Percentiles rank a stretch among this genome's conserved stretches.
phyloP scores from a whole-genome alignment of 139 green algal genomes.

The Tetradesmus lagerheimii region DNA sequence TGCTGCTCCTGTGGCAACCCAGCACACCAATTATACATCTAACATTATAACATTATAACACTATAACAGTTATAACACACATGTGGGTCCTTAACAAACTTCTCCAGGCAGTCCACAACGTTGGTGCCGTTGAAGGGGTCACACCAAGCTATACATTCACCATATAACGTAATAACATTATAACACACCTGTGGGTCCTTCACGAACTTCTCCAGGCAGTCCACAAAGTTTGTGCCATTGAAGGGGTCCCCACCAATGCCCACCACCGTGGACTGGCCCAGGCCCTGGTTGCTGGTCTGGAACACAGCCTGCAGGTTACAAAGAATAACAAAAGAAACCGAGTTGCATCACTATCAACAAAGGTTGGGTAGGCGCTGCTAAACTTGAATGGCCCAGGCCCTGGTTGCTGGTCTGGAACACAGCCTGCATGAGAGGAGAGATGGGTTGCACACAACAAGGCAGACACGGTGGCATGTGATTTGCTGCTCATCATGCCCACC shows the following conservation, averaged over 20 bases:
- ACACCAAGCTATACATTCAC: background rate
- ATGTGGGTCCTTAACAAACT: background rate
- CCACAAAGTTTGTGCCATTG: constrained; percentile 99
- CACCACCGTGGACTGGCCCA: constrained; percentile 98
- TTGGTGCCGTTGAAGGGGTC: constrained; percentile 94
- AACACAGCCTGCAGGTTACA: constrained; percentile 83
- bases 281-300: constrained; percentile 93
- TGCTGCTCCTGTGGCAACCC: no score
- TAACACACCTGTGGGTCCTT: constrained; percentile 87
- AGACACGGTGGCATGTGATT: no score
- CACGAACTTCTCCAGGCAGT: constrained; percentile 97
- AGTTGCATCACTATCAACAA: no score
- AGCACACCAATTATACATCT: no score
- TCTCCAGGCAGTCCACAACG: constrained; percentile 97
- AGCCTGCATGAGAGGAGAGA: no score
- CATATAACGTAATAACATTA: background rate
- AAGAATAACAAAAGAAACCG: background rate
- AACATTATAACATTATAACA: no score
- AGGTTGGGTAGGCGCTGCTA: no score
- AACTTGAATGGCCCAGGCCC: no score
- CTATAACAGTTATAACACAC: no score
- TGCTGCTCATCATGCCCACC: background rate
- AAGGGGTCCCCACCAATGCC: constrained; percentile 95
- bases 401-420: no score
- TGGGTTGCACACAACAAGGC: no score